Evolutionary conservation across 148 eudicot species (phyloP), one percentile per base, ranked within the genome.

Genomic region (Arctostaphylos glauca): DNA sequence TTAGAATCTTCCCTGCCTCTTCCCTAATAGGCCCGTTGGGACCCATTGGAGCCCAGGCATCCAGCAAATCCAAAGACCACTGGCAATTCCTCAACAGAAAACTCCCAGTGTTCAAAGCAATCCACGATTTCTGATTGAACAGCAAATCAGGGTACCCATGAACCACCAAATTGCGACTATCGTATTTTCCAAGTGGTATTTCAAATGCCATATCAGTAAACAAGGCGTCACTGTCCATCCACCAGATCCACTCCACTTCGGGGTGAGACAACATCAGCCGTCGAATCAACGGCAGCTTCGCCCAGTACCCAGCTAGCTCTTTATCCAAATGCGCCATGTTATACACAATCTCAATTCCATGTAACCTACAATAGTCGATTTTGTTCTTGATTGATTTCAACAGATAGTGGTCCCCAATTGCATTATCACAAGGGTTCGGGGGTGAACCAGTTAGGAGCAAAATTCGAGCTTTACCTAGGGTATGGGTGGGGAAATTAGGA

Each of bases 161-260:
- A 75, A 94, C 83, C 25, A 94, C 91, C 62, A 94, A 82, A 60
- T 94, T 94, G 9, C 85, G 31, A 6, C 81, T 81, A n/a, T 87
- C 74, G 79, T 94, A 94, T 68, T 89, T 94, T 0, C 13, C 15
- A 2, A 90, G 23, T 0, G 98, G 98, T 78, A 94, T 46, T 84
- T 94, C 93, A 59, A 94, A 94, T 5, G 84, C 85, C 92, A 94
- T 91, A 72, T 94, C 98, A 0, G 98, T 94, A 76, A 94, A 92
- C 81, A 91, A 41, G 46, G 98, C 98, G 88, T 94, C 98, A 77
- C 92, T 89, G 82, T 94, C 98, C 86, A 94, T 83, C 98, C 98
- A 94, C 94, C 94, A 93, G 83, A 94, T 89, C 94, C 95, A 94
- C 89, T 92, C 98, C 31, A 87, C 85, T 72, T 94, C 98, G 0